These are phyloP conservation scores for Elongisporangium anandrum DNA, from an alignment of 352 stramenopile genomes.

Conservation along the genomic window DNA sequence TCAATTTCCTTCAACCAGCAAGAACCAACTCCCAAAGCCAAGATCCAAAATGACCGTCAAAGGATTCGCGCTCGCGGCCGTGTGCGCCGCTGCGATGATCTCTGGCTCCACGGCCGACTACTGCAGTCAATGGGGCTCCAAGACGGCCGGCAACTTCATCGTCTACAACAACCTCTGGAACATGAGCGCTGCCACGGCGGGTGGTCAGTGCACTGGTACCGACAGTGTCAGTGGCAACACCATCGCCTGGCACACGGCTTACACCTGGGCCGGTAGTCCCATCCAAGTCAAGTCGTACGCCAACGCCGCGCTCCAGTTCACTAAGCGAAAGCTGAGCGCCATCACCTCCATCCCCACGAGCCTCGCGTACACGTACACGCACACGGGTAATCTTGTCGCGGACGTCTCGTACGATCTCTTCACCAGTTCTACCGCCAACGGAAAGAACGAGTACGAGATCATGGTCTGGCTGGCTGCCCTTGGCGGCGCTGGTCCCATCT, in stretches of 20 bases:
- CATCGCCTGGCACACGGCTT: slow-evolving; percentile 32
- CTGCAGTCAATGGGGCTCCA: slow-evolving; percentile 31
- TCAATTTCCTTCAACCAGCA: too few relatives aligned
- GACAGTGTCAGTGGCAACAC: slow-evolving; percentile 16
- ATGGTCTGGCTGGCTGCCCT: slow-evolving; percentile 36
- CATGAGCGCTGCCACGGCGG: slow-evolving; percentile 17
- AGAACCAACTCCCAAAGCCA: too few relatives aligned
- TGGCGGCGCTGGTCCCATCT: slow-evolving; percentile 21
- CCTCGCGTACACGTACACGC: slow-evolving; percentile 31
- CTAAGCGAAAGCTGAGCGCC: slow-evolving; percentile 17
- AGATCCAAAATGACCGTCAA: too few relatives aligned
- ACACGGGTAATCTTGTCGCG: slow-evolving; percentile 25
- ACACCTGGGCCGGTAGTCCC: slow-evolving; percentile 23
- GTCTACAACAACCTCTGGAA: slow-evolving; percentile 50
- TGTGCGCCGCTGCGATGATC: slow-evolving; percentile 2
- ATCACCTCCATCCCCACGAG: slow-evolving; percentile 31
- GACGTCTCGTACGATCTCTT: slow-evolving; percentile 41
- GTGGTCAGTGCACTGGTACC: slow-evolving; percentile 32
- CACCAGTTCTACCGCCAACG: slow-evolving; percentile 14
- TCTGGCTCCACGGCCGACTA: slow-evolving; percentile 11
- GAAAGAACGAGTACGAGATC: slow-evolving; percentile 28
- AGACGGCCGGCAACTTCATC: slow-evolving; percentile 27
- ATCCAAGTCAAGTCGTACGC: slow-evolving; percentile 45
- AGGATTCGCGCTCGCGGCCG: not conserved
- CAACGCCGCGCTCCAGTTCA: slow-evolving; percentile 34